These are phyloP conservation scores for Nyssa sinensis DNA, from an alignment of 148 eudicot species.

Conservation along the genomic window DNA sequence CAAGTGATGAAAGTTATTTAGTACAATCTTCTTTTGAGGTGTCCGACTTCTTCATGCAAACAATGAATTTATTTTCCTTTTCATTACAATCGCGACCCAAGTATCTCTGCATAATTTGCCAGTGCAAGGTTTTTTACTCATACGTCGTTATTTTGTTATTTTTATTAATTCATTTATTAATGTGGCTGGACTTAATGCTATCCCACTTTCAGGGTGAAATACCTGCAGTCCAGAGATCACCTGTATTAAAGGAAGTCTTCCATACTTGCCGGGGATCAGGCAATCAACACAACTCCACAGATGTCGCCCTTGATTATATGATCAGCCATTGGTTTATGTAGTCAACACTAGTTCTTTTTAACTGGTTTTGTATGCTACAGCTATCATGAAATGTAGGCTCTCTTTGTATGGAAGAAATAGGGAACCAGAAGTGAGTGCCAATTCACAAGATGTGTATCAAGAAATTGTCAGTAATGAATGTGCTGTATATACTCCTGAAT, in stretches of 20 bases:
- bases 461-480: no score
- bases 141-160: not conserved
- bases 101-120: not conserved
- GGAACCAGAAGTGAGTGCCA: not conserved
- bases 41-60: not conserved
- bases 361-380: not conserved
- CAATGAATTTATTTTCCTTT: not conserved
- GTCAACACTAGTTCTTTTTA: not conserved
- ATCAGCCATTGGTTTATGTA: not conserved
- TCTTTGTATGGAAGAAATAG: not conserved
- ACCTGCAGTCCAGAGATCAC: not conserved
- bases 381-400: no score
- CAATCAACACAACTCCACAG: no score
- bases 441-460: no score
- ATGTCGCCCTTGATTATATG: not conserved
- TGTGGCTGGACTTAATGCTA: not conserved
- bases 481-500: not conserved
- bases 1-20: conserved; percentile 11
- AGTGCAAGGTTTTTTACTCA: not conserved
- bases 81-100: not conserved
- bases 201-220: not conserved
- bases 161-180: not conserved
- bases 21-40: not conserved
- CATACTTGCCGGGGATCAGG: no score
- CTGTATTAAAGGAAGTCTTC: not conserved